A percentile compares a stretch with the other conserved stretches of the same genome.
phyloP scores from a whole-genome alignment of 2,329 filamentous ascomycete genomes.

The Fusarium lyarnte region DNA sequence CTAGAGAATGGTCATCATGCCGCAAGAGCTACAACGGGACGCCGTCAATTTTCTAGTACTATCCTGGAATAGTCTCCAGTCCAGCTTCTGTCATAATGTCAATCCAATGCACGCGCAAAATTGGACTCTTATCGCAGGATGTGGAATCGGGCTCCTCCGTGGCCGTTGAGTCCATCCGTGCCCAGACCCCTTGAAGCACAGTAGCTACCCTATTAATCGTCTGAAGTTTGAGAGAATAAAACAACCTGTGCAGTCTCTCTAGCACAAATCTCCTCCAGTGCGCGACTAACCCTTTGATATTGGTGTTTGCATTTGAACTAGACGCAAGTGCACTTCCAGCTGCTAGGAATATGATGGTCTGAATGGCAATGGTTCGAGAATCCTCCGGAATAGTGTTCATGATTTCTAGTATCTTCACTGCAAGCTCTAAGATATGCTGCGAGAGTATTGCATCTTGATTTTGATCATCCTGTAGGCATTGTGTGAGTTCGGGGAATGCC shows the following conservation, averaged over 20 bases:
- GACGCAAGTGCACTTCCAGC: not conserved
- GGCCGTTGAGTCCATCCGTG: not conserved
- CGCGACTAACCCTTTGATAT: not conserved
- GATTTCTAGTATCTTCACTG: not conserved
- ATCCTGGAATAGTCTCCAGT: not conserved
- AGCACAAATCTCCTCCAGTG: not conserved
- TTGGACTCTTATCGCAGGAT: not conserved
- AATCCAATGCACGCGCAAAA: not conserved
- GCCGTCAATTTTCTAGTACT: too few relatives aligned
- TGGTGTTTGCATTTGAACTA: not conserved
- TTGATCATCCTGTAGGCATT: too few relatives aligned
- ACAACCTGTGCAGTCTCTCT: not conserved
- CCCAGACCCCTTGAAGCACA: not conserved
- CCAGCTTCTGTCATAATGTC: not conserved
- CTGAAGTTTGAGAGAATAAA: not conserved
- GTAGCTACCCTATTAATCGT: not conserved
- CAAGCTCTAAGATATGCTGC: not conserved
- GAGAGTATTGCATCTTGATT: not conserved
- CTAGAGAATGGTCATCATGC: rapidly evolving
- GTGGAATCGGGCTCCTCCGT: rapidly evolving
- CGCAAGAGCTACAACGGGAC: too few relatives aligned
- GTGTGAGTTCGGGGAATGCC: not conserved
- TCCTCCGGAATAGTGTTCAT: not conserved
- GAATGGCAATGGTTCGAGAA: not conserved
- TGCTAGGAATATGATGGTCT: not conserved